Evolutionary conservation across 192 early-diverging fungal species (phyloP).

Genomic region (Mortierella antarctica): DNA sequence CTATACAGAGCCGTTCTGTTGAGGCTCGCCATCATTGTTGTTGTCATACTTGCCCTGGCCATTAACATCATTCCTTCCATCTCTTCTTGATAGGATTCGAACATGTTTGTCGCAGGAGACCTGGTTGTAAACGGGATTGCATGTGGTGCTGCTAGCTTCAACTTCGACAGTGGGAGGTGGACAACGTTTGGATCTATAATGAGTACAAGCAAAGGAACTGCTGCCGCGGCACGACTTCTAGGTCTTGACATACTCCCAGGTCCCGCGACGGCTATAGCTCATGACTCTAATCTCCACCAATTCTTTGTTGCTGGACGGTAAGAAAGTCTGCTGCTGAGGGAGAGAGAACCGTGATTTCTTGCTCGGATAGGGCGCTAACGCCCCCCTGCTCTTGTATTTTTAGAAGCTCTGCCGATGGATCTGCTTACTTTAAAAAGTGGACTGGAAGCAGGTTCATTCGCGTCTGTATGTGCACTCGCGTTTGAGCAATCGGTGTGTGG

Average conservation of each 20-base stretch:
- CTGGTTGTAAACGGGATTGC: slow-evolving; percentile 43
- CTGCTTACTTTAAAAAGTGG: slow-evolving; percentile 65
- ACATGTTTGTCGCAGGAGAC: slow-evolving; percentile 57
- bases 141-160: slow-evolving; percentile 60
- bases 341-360: background rate
- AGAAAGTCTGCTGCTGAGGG: background rate
- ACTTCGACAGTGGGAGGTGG: slow-evolving; percentile 61
- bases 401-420: slow-evolving; percentile 26
- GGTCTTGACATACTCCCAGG: slow-evolving; percentile 60
- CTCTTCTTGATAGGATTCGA: slow-evolving; percentile 18
- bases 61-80: slow-evolving; percentile 1
- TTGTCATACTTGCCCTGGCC: background rate
- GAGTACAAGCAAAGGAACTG: background rate
- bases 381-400: background rate
- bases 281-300: slow-evolving; percentile 31
- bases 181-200: slow-evolving; percentile 45
- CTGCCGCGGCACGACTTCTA: background rate
- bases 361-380: too few species aligned
- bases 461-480: slow-evolving; percentile 24
- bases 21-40: background rate
- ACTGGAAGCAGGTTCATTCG: slow-evolving; percentile 55
- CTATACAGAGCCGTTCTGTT: too few species aligned
- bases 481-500: too few species aligned
- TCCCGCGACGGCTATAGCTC: slow-evolving; percentile 58
- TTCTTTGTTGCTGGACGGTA: slow-evolving; percentile 54